These are phyloP conservation scores for Hortiboletus rubellus DNA, from an alignment of 1,284 basidiomycete species.

Conservation along the genomic window DNA sequence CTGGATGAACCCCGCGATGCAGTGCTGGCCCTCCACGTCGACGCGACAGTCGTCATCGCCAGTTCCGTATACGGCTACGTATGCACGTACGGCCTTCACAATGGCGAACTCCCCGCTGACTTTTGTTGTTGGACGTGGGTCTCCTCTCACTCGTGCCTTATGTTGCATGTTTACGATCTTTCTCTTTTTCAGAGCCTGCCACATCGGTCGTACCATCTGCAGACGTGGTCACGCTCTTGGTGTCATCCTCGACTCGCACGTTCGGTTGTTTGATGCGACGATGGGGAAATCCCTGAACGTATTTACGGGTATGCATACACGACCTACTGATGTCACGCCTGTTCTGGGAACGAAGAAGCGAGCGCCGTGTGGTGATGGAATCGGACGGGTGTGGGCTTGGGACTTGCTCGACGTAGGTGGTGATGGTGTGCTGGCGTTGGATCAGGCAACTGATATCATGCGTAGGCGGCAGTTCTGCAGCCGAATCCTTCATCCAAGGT, in stretches of 20 bases:
- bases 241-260: constrained; percentile 82
- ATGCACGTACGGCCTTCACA: constrained; percentile 91
- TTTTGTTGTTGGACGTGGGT: constrained; percentile 73
- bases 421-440: constrained; percentile 12
- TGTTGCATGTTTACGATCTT: not conserved
- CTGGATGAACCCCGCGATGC: constrained; percentile 90
- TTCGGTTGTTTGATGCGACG: constrained; percentile 83
- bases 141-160: not conserved
- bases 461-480: constrained; percentile 63
- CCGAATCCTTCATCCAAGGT: constrained; percentile 69
- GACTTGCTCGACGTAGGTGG: constrained; percentile 84
- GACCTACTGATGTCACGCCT: constrained; percentile 77
- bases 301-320: constrained; percentile 77
- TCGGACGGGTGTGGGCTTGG: constrained; percentile 89
- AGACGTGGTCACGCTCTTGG: constrained; percentile 77
- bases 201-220: constrained; percentile 77
- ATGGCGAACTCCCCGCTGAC: constrained; percentile 86
- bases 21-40: constrained; percentile 77
- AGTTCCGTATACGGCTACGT: constrained; percentile 92
- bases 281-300: constrained; percentile 87
- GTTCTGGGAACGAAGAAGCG: constrained; percentile 82
- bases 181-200: constrained; percentile 67
- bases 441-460: constrained; percentile 3
- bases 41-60: constrained; percentile 66
- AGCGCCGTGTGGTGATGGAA: constrained; percentile 87